phyloP scores from a whole-genome alignment of 176 grass and related monocot genomes.

The Dactylis glomerata region DNA sequence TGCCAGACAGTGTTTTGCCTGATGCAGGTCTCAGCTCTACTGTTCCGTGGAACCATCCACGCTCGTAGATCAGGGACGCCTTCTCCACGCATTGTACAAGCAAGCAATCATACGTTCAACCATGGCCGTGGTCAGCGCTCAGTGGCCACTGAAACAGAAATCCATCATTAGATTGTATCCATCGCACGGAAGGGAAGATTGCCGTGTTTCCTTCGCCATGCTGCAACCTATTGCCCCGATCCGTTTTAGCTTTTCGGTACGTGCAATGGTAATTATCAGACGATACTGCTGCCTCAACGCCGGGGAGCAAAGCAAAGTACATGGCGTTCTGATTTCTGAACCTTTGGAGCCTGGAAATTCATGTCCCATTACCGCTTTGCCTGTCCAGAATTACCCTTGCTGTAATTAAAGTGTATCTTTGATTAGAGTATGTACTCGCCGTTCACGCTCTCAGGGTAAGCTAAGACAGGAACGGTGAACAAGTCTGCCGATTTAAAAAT shows the following conservation, averaged over 20 bases:
- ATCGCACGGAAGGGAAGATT: background rate
- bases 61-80: background rate
- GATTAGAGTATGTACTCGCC: too few relatives aligned
- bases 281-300: background rate
- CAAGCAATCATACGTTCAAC: background rate
- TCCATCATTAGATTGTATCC: background rate
- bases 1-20: background rate
- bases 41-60: background rate
- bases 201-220: background rate
- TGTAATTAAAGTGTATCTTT: too few relatives aligned
- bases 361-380: background rate
- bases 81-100: background rate
- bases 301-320: slow-evolving; percentile 7
- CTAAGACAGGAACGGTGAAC: slow-evolving; percentile 1
- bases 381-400: too few relatives aligned
- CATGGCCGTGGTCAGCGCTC: background rate
- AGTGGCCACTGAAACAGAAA: background rate
- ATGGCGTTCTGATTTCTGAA: background rate
- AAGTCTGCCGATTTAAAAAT: too few relatives aligned
- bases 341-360: background rate
- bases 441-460: too few relatives aligned
- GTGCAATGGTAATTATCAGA: background rate
- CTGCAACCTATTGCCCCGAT: background rate
- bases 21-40: background rate
- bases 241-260: background rate